These are phyloP conservation scores for Cutaneotrichosporon spelunceum DNA, from an alignment of 1,284 basidiomycete species.

Conservation along the genomic window DNA sequence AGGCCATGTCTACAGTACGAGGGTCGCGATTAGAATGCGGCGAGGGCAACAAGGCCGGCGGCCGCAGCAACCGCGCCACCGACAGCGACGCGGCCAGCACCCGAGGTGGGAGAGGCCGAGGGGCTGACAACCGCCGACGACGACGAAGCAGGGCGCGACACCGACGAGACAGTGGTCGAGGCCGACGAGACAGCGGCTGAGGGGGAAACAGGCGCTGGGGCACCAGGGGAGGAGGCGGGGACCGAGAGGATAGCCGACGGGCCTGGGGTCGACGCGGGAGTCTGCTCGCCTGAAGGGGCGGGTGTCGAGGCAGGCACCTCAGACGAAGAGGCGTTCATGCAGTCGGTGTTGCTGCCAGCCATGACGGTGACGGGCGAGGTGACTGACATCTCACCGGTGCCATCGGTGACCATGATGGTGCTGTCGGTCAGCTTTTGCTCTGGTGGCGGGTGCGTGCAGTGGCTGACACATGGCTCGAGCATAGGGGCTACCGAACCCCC, in stretches of 20 bases:
- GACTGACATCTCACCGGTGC: conserved; percentile 59
- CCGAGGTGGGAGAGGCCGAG: conserved; percentile 23
- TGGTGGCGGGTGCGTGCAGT: background rate
- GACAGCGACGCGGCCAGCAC: conserved; percentile 15
- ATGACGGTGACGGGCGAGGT: conserved; percentile 59
- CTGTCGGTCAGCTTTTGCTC: conserved; percentile 22
- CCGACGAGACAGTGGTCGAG: conserved; percentile 5
- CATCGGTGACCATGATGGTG: conserved; percentile 54
- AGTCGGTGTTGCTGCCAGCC: conserved; percentile 50
- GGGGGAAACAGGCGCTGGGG: background rate
- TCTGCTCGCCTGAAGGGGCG: background rate
- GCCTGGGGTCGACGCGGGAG: too few relatives aligned
- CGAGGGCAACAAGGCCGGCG: conserved; percentile 13
- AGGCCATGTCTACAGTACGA: background rate
- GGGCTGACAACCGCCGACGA: conserved; percentile 8
- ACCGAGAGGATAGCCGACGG: too few relatives aligned
- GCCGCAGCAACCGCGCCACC: conserved; percentile 5
- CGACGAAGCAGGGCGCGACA: background rate
- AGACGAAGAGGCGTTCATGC: conserved; percentile 24
- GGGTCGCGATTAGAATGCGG: conserved; percentile 10
- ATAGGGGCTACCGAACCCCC: background rate
- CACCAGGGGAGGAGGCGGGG: conserved; percentile 11
- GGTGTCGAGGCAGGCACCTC: background rate
- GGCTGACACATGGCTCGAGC: background rate
- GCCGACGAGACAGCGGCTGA: conserved; percentile 15